Evolutionary conservation across 345 rosid genomes (phyloP), one percentile per base, ranked within the genome.

Genomic region (Hypericum androsaemum): DNA sequence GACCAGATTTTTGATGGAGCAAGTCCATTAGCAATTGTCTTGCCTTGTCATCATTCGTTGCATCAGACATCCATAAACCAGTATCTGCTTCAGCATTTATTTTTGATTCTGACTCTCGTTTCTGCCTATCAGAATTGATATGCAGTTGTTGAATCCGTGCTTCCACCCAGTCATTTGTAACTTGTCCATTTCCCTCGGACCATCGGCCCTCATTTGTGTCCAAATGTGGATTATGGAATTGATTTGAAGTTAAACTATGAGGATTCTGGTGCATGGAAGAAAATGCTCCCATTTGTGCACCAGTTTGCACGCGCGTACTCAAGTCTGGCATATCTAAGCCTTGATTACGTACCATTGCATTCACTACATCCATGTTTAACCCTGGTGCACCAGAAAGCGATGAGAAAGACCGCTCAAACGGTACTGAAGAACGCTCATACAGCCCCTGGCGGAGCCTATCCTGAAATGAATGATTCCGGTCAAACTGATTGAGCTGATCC

Each of bases 11-110:
- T 66, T 68, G 77, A 70, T 74, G 76, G 15, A 81, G 84, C 59
- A 81, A 62, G 7, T 78, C 77, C 84, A 81, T 72, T 61, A 81
- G 64, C 58, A 79, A 61, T 61, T 44, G 74, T 57, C 75, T 76
- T 22, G 88, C 78, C 54, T 74, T 76, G 65, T 81, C 78, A 56
- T 81, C 82, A 64, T 66, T 66, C 36, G 62, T 54, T 59, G 70
- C 73, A 28, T 76, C 84, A 22, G 82, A 70, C 77, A 76, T 72
- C 88, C 88, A 81, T 39, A 66, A 70, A 58, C 68, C 72, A n/a
- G 77, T 71, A 58, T 72, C 75, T 22, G 32, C 32, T 52, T 63
- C 73, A 47, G 75, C 46, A 37, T 63, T 41, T 69, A 64, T 53
- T 63, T 67, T 67, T 45, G 45, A 56, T 48, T 71, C 74, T 36